These are phyloP conservation scores for Kitagawia praeruptora DNA, from an alignment of 129 eudicot genomes.

Conservation along the genomic window DNA sequence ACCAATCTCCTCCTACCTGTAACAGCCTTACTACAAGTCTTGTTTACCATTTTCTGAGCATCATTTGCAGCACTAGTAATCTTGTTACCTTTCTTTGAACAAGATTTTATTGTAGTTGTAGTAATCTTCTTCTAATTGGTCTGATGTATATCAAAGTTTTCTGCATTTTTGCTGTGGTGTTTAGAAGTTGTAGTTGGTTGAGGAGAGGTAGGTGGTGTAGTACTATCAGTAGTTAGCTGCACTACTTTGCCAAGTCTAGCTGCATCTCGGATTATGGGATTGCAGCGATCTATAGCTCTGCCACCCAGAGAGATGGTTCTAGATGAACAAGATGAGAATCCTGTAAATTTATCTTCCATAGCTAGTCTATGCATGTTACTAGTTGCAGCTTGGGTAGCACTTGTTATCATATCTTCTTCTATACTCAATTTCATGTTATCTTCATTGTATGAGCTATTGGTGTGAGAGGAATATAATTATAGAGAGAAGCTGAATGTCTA, in stretches of 20 bases:
- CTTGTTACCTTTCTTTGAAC: slow-evolving; percentile 1
- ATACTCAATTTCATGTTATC: slow-evolving; percentile 1
- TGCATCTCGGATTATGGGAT: slow-evolving; percentile 73
- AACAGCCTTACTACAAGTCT: neutral
- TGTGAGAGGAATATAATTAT: neutral
- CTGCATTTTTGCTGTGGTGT: slow-evolving; percentile 6
- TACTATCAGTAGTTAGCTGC: neutral
- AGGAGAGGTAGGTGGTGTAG: slow-evolving; percentile 18
- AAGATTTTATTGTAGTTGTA: neutral
- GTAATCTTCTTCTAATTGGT: neutral
- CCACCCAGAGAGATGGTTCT: slow-evolving; percentile 17
- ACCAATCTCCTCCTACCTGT: neutral
- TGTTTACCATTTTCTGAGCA: neutral
- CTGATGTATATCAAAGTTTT: neutral
- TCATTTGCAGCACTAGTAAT: neutral
- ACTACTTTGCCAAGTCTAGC: slow-evolving; percentile 25
- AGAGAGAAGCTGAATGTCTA: neutral
- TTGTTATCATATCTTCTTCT: slow-evolving; percentile 31
- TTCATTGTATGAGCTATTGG: neutral
- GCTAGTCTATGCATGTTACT: slow-evolving; percentile 29
- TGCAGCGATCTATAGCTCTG: slow-evolving; percentile 76
- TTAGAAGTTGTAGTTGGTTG: slow-evolving; percentile 14
- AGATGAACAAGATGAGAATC: slow-evolving; percentile 19
- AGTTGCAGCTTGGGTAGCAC: slow-evolving; percentile 36
- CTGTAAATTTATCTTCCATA: slow-evolving; percentile 23